phyloP scores from a whole-genome alignment of 331 rosid species.

The Stylosanthes scabra region DNA sequence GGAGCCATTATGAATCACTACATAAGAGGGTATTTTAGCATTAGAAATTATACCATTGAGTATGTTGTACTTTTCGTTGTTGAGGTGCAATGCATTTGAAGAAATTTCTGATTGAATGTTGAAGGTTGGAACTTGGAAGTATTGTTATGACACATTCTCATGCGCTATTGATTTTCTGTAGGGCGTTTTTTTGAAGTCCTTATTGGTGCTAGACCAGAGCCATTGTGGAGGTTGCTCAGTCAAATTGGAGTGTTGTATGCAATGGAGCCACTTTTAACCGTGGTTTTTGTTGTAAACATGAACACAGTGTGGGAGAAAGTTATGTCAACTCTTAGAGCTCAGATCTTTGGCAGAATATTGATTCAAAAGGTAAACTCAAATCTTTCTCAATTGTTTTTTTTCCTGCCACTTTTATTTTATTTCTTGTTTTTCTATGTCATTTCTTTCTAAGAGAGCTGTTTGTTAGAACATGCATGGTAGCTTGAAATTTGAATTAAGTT shows the following conservation, averaged over 20 bases:
- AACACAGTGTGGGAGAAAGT: constrained; percentile 92
- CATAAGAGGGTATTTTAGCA: neutral
- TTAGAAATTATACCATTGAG: neutral
- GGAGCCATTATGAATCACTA: neutral
- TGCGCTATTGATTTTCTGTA: constrained; percentile 30
- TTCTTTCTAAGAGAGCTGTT: constrained; percentile 8
- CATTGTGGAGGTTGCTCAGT: constrained; percentile 85
- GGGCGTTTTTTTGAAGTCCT: constrained; percentile 90
- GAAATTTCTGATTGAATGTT: constrained; percentile 8
- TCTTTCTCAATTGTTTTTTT: constrained; percentile 4
- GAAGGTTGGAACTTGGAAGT: neutral
- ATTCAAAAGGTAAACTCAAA: constrained; percentile 75
- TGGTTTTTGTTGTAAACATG: constrained; percentile 83
- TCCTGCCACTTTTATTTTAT: constrained; percentile 1
- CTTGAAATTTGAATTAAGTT: constrained; percentile 19
- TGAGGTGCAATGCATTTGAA: constrained; percentile 6
- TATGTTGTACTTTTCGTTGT: constrained; percentile 16
- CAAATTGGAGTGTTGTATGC: constrained; percentile 84
- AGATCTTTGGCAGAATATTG: constrained; percentile 83
- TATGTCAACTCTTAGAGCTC: constrained; percentile 91
- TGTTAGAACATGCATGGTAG: constrained; percentile 12
- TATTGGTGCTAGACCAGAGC: constrained; percentile 83
- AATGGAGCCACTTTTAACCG: constrained; percentile 86
- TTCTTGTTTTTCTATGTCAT: neutral
- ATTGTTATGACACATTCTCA: constrained; percentile 17